A percentile compares a stretch with the other conserved stretches of the same genome.
Conservation (phyloP, 1,284 basidiomycete species). For the Phellinidium pouzarii region DNA sequence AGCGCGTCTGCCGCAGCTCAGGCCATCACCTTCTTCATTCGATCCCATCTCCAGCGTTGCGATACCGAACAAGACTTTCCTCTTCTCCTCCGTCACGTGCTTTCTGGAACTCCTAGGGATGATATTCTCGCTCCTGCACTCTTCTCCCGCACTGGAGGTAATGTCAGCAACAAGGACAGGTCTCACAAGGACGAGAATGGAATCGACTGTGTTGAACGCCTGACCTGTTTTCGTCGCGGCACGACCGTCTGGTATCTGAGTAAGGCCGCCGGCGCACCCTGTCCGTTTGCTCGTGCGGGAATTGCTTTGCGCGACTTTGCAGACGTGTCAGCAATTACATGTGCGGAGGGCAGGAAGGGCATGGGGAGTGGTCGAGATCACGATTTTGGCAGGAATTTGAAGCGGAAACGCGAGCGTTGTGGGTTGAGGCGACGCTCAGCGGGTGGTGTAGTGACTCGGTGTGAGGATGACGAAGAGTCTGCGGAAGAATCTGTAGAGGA, state of each 20-base stretch:
- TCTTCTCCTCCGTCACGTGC: constrained; percentile 59
- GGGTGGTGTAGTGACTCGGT: constrained; percentile 30
- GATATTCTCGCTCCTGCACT: constrained; percentile 68
- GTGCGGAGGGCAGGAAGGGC: constrained; percentile 18
- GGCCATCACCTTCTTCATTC: constrained; percentile 73
- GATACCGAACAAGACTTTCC: constrained; percentile 64
- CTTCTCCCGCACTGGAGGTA: constrained; percentile 58
- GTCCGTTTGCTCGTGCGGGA: constrained; percentile 65
- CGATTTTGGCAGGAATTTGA: constrained; percentile 49
- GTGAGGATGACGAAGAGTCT: constrained; percentile 37
- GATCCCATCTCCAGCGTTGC: constrained; percentile 62
- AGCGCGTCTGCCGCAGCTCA: constrained; percentile 71
- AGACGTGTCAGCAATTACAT: constrained; percentile 26
- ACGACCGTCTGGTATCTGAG: constrained; percentile 75
- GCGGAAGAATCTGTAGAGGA: constrained; percentile 38
- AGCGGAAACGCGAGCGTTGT: constrained; percentile 53
- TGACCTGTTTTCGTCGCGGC: constrained; percentile 70
- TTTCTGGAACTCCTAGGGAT: constrained; percentile 63
- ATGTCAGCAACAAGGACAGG: constrained; percentile 15
- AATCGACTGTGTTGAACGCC: constrained; percentile 30
- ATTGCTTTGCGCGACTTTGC: constrained; percentile 63
- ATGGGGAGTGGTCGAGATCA: constrained; percentile 24
- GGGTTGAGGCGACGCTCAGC: constrained; percentile 5
- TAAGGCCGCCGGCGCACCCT: constrained; percentile 62
- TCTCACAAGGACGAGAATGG: constrained; percentile 15